Base-by-base conservation (phyloP, 177 flowering plant genomes). In the Vitis hybrid region DNA sequence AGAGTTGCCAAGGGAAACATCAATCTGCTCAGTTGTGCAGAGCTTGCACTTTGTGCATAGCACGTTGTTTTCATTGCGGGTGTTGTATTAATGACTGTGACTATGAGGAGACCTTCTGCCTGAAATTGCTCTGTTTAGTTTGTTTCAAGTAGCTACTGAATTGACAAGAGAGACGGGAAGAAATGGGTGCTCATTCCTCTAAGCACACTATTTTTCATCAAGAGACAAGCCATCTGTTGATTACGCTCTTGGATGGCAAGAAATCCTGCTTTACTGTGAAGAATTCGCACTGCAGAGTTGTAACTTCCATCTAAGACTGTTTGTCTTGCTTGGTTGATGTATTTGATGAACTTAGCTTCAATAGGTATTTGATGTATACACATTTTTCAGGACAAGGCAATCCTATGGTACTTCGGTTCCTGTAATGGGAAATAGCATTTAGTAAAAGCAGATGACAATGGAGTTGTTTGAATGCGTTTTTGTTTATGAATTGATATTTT, bases 1-100 rank as follows among this genome's bases (percentile, higher is more conserved):
- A 86, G 74, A 74, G 77, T 72, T 90, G 98, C 78, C 84, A 72
- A 75, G 79, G 70, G 13, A 84, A 86, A 79, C 77, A 62, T 27
- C n/a, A 74, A 11, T 52, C 78, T 15, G 1, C 73, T 72, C 76
- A 79, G 69, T 16, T 30, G 19, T 93, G 98, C 78, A 81, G 93
- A 66, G 96, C 84, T 2, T 93, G 98, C 74, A 70, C 57, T 6
- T 60, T 81, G 11, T 93, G 98, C 77, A 86, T 91, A 69, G 24
- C 78, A 19, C 81, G 98, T 18, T 93, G 98, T 74, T 50, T 64
- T 24, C 68, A 67, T 19, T 91, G 98, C 73, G 97, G 98, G 0
- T 70, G 78, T 52, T 91, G 98, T 72, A 66, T 90, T 15, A 54
- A 70, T 32, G 84, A 87, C 64, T 55, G 73, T 69, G 87, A 81